Evolutionary conservation across 768 basidiomycete species (phyloP).

Genomic region (Russula abietina): DNA sequence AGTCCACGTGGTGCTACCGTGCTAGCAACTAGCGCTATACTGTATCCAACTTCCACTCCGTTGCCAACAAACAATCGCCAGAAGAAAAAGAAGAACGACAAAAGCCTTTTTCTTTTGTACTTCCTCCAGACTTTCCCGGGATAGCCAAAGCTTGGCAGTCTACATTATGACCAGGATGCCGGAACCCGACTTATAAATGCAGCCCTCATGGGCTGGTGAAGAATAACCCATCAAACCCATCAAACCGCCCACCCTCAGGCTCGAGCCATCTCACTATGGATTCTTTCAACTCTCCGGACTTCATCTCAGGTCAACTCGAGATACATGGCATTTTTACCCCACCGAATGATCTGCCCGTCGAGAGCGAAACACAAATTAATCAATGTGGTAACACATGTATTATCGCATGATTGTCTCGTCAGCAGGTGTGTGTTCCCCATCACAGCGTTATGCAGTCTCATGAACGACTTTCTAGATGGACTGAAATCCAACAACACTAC

Average conservation of each 20-base stretch:
- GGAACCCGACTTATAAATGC: neutral
- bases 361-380: neutral
- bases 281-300: neutral
- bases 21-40: too few relatives aligned
- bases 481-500: too few relatives aligned
- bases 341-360: neutral
- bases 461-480: neutral
- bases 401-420: conserved; percentile 1
- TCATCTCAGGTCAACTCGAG: neutral
- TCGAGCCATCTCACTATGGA: neutral
- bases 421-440: neutral
- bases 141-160: too few relatives aligned
- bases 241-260: neutral
- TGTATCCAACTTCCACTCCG: too few relatives aligned
- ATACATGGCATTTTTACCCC: neutral
- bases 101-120: too few relatives aligned
- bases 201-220: neutral
- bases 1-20: too few relatives aligned
- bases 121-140: too few relatives aligned
- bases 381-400: neutral
- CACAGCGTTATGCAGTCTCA: neutral
- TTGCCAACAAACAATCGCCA: too few relatives aligned
- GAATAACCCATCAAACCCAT: neutral
- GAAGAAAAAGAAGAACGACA: too few relatives aligned
- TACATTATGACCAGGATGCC: neutral